phyloP scores from a whole-genome alignment of 768 basidiomycete species.

The Amanita subjunquillea region DNA sequence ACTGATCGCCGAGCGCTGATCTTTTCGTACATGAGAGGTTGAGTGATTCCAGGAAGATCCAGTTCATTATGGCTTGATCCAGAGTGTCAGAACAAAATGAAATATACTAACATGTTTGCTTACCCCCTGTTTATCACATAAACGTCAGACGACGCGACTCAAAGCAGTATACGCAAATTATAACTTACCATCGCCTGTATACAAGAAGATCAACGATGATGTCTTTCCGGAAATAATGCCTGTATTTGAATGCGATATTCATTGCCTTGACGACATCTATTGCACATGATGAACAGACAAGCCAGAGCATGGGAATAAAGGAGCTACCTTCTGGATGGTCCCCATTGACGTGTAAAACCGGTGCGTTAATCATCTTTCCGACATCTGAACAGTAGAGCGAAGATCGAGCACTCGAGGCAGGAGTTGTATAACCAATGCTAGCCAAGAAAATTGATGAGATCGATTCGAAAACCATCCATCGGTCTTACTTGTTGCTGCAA shows the following conservation, averaged over 20 bases:
- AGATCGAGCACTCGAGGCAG: slow-evolving; percentile 74
- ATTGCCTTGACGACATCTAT: slow-evolving; percentile 77
- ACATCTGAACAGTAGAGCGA: slow-evolving; percentile 83
- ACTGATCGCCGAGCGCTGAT: slow-evolving; percentile 71
- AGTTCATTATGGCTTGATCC: slow-evolving; percentile 72
- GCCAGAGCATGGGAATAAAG: not conserved
- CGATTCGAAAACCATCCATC: not conserved
- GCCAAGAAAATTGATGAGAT: not conserved
- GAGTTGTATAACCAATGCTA: slow-evolving; percentile 90
- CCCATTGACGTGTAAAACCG: slow-evolving; percentile 85
- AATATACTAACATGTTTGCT: slow-evolving; percentile 5
- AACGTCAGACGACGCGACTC: not conserved
- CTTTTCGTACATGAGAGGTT: slow-evolving; percentile 85
- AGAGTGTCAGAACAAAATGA: not conserved
- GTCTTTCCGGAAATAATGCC: slow-evolving; percentile 84
- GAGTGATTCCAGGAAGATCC: slow-evolving; percentile 79
- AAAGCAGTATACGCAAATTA: not conserved
- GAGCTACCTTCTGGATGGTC: slow-evolving; percentile 73
- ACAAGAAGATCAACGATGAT: slow-evolving; percentile 85
- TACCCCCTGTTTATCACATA: slow-evolving; percentile 25
- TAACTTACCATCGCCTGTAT: slow-evolving; percentile 66
- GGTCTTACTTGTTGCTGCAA: slow-evolving; percentile 46
- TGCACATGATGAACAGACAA: not conserved
- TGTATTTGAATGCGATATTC: slow-evolving; percentile 80
- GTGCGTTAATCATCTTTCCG: slow-evolving; percentile 85